phyloP scores from a whole-genome alignment of 495 filamentous ascomycete genomes.

The Aspergillus sclerotioniger region DNA sequence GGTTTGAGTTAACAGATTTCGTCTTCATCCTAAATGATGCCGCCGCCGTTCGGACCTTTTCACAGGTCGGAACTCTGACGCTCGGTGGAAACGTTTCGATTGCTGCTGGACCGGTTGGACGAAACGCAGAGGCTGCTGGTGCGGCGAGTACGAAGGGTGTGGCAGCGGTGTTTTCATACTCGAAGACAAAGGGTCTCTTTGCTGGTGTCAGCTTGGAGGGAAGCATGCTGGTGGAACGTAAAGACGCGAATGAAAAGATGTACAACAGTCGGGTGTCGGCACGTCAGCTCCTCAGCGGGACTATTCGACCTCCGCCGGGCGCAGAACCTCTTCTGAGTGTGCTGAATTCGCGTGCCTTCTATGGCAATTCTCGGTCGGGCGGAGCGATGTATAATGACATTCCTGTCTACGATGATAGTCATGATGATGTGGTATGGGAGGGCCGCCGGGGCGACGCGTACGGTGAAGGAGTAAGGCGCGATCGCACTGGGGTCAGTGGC shows the following conservation, averaged over 20 bases:
- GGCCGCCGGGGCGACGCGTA: slow-evolving; percentile 71
- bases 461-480: slow-evolving; percentile 66
- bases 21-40: slow-evolving; percentile 98
- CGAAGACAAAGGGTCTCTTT: slow-evolving; percentile 95
- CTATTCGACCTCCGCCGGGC: slow-evolving; percentile 72
- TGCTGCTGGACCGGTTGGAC: slow-evolving; percentile 87
- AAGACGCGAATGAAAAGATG: slow-evolving; percentile 94
- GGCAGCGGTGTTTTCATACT: slow-evolving; percentile 91
- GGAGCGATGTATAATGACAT: slow-evolving; percentile 92
- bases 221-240: slow-evolving; percentile 83
- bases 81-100: slow-evolving; percentile 96
- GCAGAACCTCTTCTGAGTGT: slow-evolving; percentile 82
- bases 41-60: slow-evolving; percentile 88
- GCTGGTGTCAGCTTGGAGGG: slow-evolving; percentile 94
- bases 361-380: slow-evolving; percentile 52
- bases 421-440: slow-evolving; percentile 94
- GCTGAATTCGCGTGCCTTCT: slow-evolving; percentile 80
- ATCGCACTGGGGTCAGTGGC: slow-evolving; percentile 51
- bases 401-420: slow-evolving; percentile 83
- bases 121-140: slow-evolving; percentile 95
- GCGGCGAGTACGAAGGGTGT: slow-evolving; percentile 88
- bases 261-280: slow-evolving; percentile 83
- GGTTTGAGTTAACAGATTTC: slow-evolving; percentile 96
- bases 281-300: slow-evolving; percentile 74
- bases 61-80: slow-evolving; percentile 85